phyloP scores from a whole-genome alignment of 768 basidiomycete species.

The Cubamyces lactineus region DNA sequence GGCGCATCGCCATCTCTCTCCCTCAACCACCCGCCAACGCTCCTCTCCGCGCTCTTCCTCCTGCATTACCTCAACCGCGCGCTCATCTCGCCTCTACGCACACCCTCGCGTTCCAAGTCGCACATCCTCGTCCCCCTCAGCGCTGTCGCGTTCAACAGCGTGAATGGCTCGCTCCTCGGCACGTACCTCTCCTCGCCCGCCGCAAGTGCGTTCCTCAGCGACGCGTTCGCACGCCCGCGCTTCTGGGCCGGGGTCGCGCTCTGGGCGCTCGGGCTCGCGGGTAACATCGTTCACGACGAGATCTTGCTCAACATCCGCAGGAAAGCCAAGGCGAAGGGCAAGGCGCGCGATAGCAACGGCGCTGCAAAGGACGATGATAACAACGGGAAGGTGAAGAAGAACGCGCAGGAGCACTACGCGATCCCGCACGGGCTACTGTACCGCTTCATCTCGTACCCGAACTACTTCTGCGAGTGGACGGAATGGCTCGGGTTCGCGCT shows the following conservation, averaged over 20 bases:
- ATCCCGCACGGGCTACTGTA: slow-evolving; percentile 83
- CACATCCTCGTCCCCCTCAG: slow-evolving; percentile 65
- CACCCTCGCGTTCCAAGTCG: slow-evolving; percentile 76
- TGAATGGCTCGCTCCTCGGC: slow-evolving; percentile 75
- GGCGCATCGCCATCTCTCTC: slow-evolving; percentile 33
- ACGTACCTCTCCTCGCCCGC: slow-evolving; percentile 65
- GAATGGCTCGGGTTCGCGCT: slow-evolving; percentile 92
- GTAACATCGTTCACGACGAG: slow-evolving; percentile 91
- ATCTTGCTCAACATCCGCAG: slow-evolving; percentile 82
- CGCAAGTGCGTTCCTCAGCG: slow-evolving; percentile 47
- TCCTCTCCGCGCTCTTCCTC: slow-evolving; percentile 64
- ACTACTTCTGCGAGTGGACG: slow-evolving; percentile 94
- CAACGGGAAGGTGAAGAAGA: slow-evolving; percentile 37
- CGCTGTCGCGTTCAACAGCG: slow-evolving; percentile 66
- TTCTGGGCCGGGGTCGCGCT: slow-evolving; percentile 69
- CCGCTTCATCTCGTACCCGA: slow-evolving; percentile 82
- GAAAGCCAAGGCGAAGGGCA: slow-evolving; percentile 47
- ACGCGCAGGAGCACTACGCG: slow-evolving; percentile 60
- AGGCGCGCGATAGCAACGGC: slow-evolving; percentile 29
- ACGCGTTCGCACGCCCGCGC: slow-evolving; percentile 38
- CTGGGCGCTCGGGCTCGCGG: slow-evolving; percentile 72
- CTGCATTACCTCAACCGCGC: slow-evolving; percentile 86
- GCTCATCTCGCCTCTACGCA: slow-evolving; percentile 75
- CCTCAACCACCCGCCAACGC: slow-evolving; percentile 44
- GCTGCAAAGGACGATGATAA: slow-evolving; percentile 27